Evolutionary conservation across 2,329 filamentous ascomycete species (phyloP).

Genomic region (Curvularia verruculosa): DNA sequence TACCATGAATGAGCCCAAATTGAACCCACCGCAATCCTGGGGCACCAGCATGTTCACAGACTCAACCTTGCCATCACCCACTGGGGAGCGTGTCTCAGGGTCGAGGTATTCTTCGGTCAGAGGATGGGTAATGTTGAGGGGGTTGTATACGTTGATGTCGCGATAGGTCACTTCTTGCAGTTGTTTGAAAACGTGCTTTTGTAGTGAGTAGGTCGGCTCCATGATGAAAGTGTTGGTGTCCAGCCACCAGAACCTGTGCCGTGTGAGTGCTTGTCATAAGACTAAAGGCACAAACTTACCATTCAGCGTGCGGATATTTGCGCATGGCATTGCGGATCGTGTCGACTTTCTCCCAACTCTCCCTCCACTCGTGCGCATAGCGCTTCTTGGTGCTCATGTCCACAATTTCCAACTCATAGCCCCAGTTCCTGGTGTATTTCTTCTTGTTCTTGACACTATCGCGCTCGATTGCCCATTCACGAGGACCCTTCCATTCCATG

Average conservation of each 20-base stretch:
- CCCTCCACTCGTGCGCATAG: conserved; percentile 98
- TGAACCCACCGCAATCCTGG: conserved; percentile 96
- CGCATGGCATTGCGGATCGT: conserved; percentile 84
- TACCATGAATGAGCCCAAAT: conserved; percentile 93
- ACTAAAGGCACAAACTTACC: conserved; percentile 63
- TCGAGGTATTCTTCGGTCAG: conserved; percentile 77
- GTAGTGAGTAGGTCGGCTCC: conserved; percentile 90
- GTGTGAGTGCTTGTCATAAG: conserved; percentile 32
- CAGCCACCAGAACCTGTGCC: conserved; percentile 97
- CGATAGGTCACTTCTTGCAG: conserved; percentile 79
- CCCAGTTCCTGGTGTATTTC: conserved; percentile 84
- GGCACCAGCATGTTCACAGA: conserved; percentile 89
- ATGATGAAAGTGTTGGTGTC: conserved; percentile 98
- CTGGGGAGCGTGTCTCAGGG: conserved; percentile 69
- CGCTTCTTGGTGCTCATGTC: conserved; percentile 99
- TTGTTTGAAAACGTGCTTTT: conserved; percentile 86
- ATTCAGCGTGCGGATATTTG: conserved; percentile 95
- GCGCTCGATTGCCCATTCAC: conserved; percentile 97
- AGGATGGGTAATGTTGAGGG: conserved; percentile 89
- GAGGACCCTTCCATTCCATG: conserved; percentile 98
- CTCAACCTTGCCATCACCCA: conserved; percentile 76
- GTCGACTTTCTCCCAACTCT: conserved; percentile 99
- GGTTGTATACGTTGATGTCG: conserved; percentile 96
- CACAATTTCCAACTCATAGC: conserved; percentile 93
- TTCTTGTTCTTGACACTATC: conserved; percentile 96